Evolutionary conservation across 139 green algal genomes (phyloP).

Genomic region (Chlamydomonas sp.): DNA sequence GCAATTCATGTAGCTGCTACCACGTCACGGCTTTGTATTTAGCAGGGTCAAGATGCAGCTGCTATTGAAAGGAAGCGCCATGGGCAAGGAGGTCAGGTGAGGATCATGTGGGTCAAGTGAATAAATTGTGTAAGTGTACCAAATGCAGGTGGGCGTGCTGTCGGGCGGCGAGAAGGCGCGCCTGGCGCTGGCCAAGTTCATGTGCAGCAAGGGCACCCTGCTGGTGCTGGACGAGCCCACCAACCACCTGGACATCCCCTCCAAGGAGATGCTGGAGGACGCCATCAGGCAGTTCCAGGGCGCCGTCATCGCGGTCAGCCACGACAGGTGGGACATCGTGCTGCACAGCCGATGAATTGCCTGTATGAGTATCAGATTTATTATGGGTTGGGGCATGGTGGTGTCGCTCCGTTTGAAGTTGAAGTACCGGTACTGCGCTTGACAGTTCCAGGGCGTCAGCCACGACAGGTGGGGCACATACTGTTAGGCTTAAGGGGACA

Average conservation of each 20-base stretch:
- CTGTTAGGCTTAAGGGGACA: background rate
- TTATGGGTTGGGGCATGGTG: background rate
- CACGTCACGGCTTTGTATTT: no score
- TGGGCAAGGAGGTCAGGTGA: no score
- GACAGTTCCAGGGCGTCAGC: slow-evolving; percentile 90
- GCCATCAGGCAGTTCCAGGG: slow-evolving; percentile 92
- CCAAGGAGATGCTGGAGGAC: slow-evolving; percentile 98
- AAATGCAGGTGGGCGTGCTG: slow-evolving; percentile 59
- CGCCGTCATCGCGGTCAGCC: slow-evolving; percentile 94
- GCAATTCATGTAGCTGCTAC: no score
- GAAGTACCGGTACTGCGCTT: no score
- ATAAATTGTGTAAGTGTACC: no score
- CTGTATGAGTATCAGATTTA: background rate
- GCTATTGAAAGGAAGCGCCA: no score
- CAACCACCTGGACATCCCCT: slow-evolving; percentile 99
- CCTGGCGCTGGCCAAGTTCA: slow-evolving; percentile 99
- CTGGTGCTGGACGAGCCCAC: slow-evolving; percentile 96
- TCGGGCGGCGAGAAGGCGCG: slow-evolving; percentile 82
- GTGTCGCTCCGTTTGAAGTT: background rate
- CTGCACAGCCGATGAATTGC: background rate
- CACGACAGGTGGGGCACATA: slow-evolving; percentile 82
- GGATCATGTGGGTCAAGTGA: no score
- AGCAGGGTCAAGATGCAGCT: no score
- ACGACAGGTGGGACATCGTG: slow-evolving; percentile 78
- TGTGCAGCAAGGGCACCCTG: slow-evolving; percentile 92